Percentiles rank a stretch among this genome's conserved stretches.
These are phyloP conservation scores for Cucumis sativus DNA, from an alignment of 306 rosid species.

Conservation along the genomic window Cucumber_9930_V3 NC_026657.2:24390501-24391000, in stretches of 20 bases:
- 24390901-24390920: conserved; percentile 17
- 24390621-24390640: conserved; percentile 10
- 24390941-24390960: background rate
- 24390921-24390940: conserved; percentile 3
- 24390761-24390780: background rate
- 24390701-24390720: background rate
- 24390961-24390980: background rate
- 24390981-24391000: background rate
- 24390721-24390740: background rate
- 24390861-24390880: background rate
- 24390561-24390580: conserved; percentile 23
- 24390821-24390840: too few relatives aligned
- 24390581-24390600: conserved; percentile 5
- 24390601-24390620: background rate
- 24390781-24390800: background rate
- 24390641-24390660: background rate
- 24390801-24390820: too few relatives aligned
- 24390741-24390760: too few relatives aligned
- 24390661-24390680: background rate
- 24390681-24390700: background rate
- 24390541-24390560: background rate
- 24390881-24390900: background rate
- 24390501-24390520: background rate
- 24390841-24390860: background rate
- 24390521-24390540: conserved; percentile 27